Evolutionary conservation across 805 yeast species (phyloP).

Genomic region (Candida saitoana): DNA sequence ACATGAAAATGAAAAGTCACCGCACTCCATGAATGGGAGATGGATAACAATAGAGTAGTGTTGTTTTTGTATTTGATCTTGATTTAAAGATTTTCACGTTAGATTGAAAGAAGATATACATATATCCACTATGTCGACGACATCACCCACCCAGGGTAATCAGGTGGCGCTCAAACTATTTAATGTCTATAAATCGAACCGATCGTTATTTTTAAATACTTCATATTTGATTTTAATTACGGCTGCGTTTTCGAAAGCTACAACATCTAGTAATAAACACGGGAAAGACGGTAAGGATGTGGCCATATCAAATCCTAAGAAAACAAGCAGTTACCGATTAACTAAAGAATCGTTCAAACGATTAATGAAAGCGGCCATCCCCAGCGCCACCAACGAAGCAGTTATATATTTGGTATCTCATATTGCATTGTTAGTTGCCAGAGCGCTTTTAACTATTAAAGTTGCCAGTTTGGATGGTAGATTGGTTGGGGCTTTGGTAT

Average conservation of each 20-base stretch:
- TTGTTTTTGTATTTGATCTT: background rate
- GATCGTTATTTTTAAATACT: slow-evolving; percentile 38
- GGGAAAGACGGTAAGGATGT: slow-evolving; percentile 4
- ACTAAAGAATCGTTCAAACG: slow-evolving; percentile 26
- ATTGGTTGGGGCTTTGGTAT: slow-evolving; percentile 75
- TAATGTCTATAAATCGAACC: slow-evolving; percentile 35
- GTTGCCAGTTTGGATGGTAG: slow-evolving; percentile 86
- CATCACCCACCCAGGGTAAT: background rate
- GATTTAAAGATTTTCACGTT: background rate
- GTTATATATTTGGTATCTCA: slow-evolving; percentile 45
- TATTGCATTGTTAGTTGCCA: slow-evolving; percentile 52
- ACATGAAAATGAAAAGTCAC: background rate
- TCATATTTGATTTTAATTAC: slow-evolving; percentile 39
- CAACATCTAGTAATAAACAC: slow-evolving; percentile 18
- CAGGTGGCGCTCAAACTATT: slow-evolving; percentile 25
- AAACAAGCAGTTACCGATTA: slow-evolving; percentile 22
- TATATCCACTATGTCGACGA: background rate
- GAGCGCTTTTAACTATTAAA: slow-evolving; percentile 73
- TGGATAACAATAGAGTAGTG: background rate
- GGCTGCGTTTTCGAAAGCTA: slow-evolving; percentile 42
- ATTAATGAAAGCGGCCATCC: slow-evolving; percentile 34
- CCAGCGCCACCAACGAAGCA: slow-evolving; percentile 25
- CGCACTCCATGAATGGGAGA: background rate
- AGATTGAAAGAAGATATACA: too few species aligned
- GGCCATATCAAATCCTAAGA: background rate